Evolutionary conservation across 176 grass and related monocot genomes (phyloP).

Genomic region (Triticum turgidum): DNA sequence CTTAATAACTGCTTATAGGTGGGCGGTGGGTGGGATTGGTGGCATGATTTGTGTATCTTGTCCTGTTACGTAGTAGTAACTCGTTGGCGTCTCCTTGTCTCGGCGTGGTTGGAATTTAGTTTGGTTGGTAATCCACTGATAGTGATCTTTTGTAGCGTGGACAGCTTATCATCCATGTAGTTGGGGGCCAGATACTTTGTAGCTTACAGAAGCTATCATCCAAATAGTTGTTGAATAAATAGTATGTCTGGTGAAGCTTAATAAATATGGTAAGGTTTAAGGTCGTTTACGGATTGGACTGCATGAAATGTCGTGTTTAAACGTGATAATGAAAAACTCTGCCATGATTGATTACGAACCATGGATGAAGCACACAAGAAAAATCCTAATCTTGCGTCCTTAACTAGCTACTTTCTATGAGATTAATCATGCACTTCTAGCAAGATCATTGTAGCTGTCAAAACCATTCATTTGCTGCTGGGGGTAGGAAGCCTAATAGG

Average conservation of each 20-base stretch:
- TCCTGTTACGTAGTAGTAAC: constrained; percentile 17
- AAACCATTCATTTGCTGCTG: background rate
- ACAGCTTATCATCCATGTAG: background rate
- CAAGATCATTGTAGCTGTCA: background rate
- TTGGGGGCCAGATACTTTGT: background rate
- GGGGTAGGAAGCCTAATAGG: background rate
- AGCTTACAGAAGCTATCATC: background rate
- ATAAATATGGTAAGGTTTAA: constrained; percentile 9
- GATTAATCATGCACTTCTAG: background rate
- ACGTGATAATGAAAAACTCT: background rate
- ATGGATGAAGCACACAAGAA: no score
- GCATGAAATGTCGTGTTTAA: constrained; percentile 5
- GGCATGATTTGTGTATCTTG: background rate
- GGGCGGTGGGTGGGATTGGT: constrained; percentile 6
- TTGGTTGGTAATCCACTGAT: constrained; percentile 9
- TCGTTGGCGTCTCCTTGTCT: constrained; percentile 38
- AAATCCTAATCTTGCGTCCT: no score
- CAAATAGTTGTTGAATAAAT: background rate
- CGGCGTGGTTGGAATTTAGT: constrained; percentile 18
- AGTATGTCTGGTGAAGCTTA: constrained; percentile 11
- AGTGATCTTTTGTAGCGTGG: background rate
- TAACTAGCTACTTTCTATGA: background rate
- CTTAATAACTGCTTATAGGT: constrained; percentile 27
- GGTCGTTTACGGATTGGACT: background rate
- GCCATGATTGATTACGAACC: background rate